These are phyloP conservation scores for Tetrapisispora namnaoensis DNA, from an alignment of 805 yeast genomes.

Conservation along the genomic window DNA sequence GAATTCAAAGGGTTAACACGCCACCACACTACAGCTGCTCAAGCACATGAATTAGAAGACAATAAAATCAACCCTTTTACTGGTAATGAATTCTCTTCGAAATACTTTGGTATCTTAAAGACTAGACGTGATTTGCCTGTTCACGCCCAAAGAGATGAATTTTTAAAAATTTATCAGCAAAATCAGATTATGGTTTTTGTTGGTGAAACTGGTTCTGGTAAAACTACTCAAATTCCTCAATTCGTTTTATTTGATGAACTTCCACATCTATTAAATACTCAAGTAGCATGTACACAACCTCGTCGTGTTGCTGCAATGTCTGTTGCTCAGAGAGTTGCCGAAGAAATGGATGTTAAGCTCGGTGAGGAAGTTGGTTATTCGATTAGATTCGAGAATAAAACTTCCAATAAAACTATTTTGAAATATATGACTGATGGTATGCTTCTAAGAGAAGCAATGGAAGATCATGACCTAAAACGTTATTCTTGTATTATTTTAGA, in stretches of 20 bases:
- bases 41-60: constrained; percentile 50
- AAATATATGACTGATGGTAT: constrained; percentile 97
- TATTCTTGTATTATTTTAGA: constrained; percentile 86
- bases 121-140: constrained; percentile 85
- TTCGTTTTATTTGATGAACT: constrained; percentile 54
- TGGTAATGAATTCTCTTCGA: constrained; percentile 48
- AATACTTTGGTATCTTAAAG: constrained; percentile 69
- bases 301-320: constrained; percentile 76
- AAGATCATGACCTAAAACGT: constrained; percentile 53
- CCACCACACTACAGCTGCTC: constrained; percentile 55
- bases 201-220: constrained; percentile 97
- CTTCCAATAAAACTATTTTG: constrained; percentile 49
- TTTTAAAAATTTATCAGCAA: constrained; percentile 70
- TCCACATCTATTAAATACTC: constrained; percentile 40
- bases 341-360: constrained; percentile 56
- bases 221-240: constrained; percentile 89
- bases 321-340: constrained; percentile 75
- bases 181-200: constrained; percentile 78
- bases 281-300: constrained; percentile 69
- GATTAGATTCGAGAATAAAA: constrained; percentile 75
- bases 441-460: constrained; percentile 62
- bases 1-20: constrained; percentile 48
- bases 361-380: constrained; percentile 80
- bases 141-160: constrained; percentile 85
- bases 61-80: constrained; percentile 71